Evolutionary conservation across 2,329 filamentous ascomycete species (phyloP).

Genomic region (Colletotrichum salicis): DNA sequence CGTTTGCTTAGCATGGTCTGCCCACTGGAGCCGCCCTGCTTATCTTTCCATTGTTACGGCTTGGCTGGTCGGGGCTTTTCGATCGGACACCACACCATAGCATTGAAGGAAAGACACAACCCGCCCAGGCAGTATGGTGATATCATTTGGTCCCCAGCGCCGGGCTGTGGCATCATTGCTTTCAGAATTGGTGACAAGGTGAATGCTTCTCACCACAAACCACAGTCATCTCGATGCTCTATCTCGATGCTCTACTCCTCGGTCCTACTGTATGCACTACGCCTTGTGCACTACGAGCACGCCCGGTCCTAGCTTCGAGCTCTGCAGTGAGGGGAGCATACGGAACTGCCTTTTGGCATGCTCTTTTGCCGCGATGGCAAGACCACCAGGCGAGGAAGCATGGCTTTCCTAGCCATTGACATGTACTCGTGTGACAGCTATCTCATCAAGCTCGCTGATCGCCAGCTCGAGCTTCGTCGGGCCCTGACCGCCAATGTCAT

Average conservation of each 20-base stretch:
- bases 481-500: constrained; percentile 13
- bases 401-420: constrained; percentile 6
- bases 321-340: constrained; percentile 17
- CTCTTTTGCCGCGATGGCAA: constrained; percentile 17
- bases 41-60: neutral
- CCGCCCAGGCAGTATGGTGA: neutral
- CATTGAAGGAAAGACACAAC: neutral
- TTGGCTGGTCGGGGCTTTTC: neutral
- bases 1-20: neutral
- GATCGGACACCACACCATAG: neutral
- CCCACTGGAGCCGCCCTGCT: neutral
- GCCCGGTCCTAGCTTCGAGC: constrained; percentile 8
- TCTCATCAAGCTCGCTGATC: neutral
- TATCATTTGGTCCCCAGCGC: neutral
- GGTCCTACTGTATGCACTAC: neutral
- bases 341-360: neutral
- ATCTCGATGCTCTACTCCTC: constrained; percentile 7
- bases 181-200: neutral
- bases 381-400: constrained; percentile 9
- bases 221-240: constrained; percentile 2
- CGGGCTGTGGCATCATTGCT: constrained; percentile 20
- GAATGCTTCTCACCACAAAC: neutral
- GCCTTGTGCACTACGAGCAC: neutral
- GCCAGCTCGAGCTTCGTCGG: neutral
- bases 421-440: constrained; percentile 10